Evolutionary conservation across 257 asterid species (phyloP).

Genomic region (Gardenia jasminoides): DNA sequence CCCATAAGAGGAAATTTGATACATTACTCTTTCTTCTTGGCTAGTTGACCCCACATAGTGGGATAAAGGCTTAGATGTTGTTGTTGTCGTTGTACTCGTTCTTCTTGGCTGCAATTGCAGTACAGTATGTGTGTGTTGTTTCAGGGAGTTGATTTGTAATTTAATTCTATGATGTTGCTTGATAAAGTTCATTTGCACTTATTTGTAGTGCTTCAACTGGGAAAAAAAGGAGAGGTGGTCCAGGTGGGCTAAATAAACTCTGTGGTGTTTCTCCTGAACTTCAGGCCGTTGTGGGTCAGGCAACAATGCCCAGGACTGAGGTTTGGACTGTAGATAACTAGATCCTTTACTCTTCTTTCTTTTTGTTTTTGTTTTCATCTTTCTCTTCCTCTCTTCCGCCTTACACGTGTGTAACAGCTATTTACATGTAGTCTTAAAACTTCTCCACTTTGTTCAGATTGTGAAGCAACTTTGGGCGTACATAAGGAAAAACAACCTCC

Average conservation of each 20-base stretch:
- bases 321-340: constrained; percentile 27
- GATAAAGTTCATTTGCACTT: constrained; percentile 3
- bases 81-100: no score
- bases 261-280: constrained; percentile 87
- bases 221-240: constrained; percentile 81
- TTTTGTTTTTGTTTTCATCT: no score
- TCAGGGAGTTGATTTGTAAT: neutral
- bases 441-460: constrained; percentile 43
- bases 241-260: constrained; percentile 83
- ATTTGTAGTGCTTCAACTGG: constrained; percentile 55
- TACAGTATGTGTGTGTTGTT: neutral
- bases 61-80: no score
- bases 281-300: constrained; percentile 81
- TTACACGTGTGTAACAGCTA: neutral
- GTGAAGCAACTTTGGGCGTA: constrained; percentile 61
- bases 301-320: constrained; percentile 83
- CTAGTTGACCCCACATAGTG: no score
- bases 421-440: constrained; percentile 4
- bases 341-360: neutral
- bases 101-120: neutral
- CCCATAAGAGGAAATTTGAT: neutral
- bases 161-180: neutral
- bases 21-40: neutral
- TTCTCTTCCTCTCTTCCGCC: neutral
- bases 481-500: constrained; percentile 41